Conservation (phyloP, 345 rosid genomes). For the Draba incana region DNA sequence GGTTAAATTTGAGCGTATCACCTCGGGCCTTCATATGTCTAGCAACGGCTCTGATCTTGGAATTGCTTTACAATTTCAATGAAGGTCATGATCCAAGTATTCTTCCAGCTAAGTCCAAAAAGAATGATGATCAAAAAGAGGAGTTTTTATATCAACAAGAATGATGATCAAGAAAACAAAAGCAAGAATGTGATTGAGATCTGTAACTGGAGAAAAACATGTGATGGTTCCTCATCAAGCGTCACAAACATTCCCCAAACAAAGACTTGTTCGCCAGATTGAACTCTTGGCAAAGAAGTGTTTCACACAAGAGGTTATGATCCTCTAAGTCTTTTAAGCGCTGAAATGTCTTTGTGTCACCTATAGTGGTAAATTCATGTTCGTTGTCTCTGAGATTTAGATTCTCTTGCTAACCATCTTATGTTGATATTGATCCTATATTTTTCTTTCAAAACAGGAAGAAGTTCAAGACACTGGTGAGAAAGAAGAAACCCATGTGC, state of each 20-base stretch:
- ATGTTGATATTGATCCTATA: conserved; percentile 5
- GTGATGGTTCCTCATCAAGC: conserved; percentile 41
- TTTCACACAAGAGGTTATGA: conserved; percentile 33
- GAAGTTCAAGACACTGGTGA: conserved; percentile 53
- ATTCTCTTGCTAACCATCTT: neutral
- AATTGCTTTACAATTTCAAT: conserved; percentile 64
- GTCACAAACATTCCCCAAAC: conserved; percentile 23
- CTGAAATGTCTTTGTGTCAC: conserved; percentile 43
- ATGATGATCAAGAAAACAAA: conserved; percentile 47
- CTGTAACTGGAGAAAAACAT: conserved; percentile 42
- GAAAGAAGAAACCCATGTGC: conserved; percentile 35
- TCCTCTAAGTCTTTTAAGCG: conserved; percentile 32
- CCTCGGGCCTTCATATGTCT: too few species aligned
- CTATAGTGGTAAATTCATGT: conserved; percentile 50
- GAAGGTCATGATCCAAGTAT: conserved; percentile 49
- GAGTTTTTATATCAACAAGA: conserved; percentile 38
- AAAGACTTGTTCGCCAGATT: conserved; percentile 47
- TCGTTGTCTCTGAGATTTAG: conserved; percentile 5
- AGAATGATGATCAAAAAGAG: conserved; percentile 41
- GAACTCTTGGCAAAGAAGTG: conserved; percentile 43
- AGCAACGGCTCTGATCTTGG: too few species aligned
- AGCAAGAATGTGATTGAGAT: conserved; percentile 42
- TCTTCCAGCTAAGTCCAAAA: conserved; percentile 41
- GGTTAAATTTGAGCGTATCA: too few species aligned
- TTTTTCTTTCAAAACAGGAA: conserved; percentile 50